Evolutionary conservation across 2,329 filamentous ascomycete genomes (phyloP).

Genomic region (Botrytis fabae): DNA sequence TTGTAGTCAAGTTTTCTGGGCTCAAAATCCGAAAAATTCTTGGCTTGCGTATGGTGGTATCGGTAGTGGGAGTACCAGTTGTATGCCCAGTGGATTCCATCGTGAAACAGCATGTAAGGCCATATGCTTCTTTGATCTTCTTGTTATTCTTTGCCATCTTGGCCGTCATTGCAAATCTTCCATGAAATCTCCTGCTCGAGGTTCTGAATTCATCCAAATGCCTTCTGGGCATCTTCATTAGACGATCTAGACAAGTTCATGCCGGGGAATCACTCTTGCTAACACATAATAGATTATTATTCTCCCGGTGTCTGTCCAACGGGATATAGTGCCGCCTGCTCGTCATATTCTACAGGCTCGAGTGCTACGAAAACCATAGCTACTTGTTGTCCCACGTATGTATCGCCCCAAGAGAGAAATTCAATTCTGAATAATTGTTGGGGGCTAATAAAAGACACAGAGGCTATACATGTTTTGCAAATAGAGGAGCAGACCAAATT

Average conservation of each 20-base stretch:
- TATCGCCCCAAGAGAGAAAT: not conserved
- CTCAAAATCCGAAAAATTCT: not conserved
- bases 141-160: too few relatives aligned
- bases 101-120: constrained; percentile 16
- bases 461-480: constrained; percentile 13
- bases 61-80: not conserved
- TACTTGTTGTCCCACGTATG: constrained; percentile 18
- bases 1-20: constrained; percentile 15
- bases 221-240: too few relatives aligned
- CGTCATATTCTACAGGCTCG: constrained; percentile 2
- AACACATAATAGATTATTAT: constrained; percentile 10
- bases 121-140: not conserved
- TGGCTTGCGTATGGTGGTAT: constrained; percentile 17
- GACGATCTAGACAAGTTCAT: not conserved
- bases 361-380: constrained; percentile 10
- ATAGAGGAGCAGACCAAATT: constrained; percentile 2
- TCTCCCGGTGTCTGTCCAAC: constrained; percentile 16
- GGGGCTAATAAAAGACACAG: not conserved
- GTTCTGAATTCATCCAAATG: not conserved
- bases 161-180: not conserved
- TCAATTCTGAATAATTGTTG: not conserved
- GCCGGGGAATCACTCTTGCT: too few relatives aligned
- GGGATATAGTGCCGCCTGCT: constrained; percentile 12
- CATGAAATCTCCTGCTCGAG: not conserved
- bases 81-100: constrained; percentile 15